phyloP scores from a whole-genome alignment of 768 basidiomycete genomes.

The Auriscalpium orientale region DNA sequence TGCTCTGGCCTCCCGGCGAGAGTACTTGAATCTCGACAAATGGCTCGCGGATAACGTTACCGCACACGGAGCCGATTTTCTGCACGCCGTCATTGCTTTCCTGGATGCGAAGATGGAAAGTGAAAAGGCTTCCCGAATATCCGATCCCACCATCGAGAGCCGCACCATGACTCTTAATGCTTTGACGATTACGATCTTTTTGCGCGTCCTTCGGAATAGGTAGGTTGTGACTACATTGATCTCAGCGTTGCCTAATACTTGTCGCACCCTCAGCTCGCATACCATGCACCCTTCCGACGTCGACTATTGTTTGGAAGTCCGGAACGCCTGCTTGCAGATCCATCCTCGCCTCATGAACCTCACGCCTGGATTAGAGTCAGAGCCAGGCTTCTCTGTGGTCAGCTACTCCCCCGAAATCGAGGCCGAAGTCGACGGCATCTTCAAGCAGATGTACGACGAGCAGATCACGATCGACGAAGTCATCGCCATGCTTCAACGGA shows the following conservation, averaged over 20 bases:
- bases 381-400: conserved; percentile 88
- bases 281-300: conserved; percentile 74
- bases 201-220: conserved; percentile 83
- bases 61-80: conserved; percentile 76
- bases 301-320: conserved; percentile 82
- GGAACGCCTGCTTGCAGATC: conserved; percentile 88
- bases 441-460: conserved; percentile 98
- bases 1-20: conserved; percentile 84
- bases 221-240: conserved; percentile 27
- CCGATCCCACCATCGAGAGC: conserved; percentile 71
- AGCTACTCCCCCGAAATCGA: conserved; percentile 86
- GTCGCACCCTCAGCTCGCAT: conserved; percentile 43
- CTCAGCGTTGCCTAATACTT: conserved; percentile 1
- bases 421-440: conserved; percentile 88
- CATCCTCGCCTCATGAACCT: conserved; percentile 96
- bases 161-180: conserved; percentile 85
- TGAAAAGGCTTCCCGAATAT: conserved; percentile 68
- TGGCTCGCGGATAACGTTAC: conserved; percentile 89
- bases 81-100: conserved; percentile 82
- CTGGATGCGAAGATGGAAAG: conserved; percentile 89
- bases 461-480: conserved; percentile 93
- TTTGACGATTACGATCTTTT: conserved; percentile 85
- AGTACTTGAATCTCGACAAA: conserved; percentile 93
- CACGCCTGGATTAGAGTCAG: conserved; percentile 74
- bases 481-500: conserved; percentile 76